phyloP scores from a whole-genome alignment of 345 rosid genomes.

The Moricandia moricandioides region DNA sequence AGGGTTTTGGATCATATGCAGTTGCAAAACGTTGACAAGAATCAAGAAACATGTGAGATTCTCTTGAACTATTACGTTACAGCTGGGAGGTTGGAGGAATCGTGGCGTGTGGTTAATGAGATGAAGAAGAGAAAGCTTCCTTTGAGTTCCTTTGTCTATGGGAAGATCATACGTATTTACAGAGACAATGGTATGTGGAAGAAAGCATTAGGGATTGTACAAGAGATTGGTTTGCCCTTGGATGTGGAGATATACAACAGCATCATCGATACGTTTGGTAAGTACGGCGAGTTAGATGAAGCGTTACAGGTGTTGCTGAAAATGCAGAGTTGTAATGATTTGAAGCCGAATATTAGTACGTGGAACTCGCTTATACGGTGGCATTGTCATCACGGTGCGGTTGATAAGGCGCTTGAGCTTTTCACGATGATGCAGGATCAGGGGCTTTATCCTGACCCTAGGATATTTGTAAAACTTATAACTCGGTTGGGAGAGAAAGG shows the following conservation, averaged over 20 bases:
- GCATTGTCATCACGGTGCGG: conserved; percentile 59
- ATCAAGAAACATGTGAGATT: conserved; percentile 49
- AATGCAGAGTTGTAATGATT: conserved; percentile 45
- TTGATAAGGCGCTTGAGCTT: conserved; percentile 49
- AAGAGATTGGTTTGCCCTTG: conserved; percentile 50
- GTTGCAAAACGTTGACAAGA: conserved; percentile 32
- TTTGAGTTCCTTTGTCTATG: conserved; percentile 46
- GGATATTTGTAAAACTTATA: conserved; percentile 52
- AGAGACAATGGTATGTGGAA: conserved; percentile 82
- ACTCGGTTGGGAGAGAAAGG: conserved; percentile 62
- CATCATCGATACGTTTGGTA: conserved; percentile 59
- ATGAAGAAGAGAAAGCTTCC: conserved; percentile 48
- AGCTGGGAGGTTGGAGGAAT: conserved; percentile 60
- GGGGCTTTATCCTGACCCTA: conserved; percentile 62
- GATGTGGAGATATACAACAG: conserved; percentile 59
- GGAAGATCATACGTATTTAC: conserved; percentile 60
- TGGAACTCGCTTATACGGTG: conserved; percentile 64
- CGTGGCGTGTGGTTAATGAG: conserved; percentile 54
- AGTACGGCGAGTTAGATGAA: conserved; percentile 57
- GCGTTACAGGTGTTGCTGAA: conserved; percentile 48
- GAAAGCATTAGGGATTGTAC: conserved; percentile 59
- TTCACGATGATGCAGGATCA: conserved; percentile 57
- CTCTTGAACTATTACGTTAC: conserved; percentile 57
- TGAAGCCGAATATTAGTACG: conserved; percentile 51
- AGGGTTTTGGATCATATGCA: conserved; percentile 46